Base-by-base conservation (phyloP, 306 rosid genomes). In the Medicago truncatula region DNA sequence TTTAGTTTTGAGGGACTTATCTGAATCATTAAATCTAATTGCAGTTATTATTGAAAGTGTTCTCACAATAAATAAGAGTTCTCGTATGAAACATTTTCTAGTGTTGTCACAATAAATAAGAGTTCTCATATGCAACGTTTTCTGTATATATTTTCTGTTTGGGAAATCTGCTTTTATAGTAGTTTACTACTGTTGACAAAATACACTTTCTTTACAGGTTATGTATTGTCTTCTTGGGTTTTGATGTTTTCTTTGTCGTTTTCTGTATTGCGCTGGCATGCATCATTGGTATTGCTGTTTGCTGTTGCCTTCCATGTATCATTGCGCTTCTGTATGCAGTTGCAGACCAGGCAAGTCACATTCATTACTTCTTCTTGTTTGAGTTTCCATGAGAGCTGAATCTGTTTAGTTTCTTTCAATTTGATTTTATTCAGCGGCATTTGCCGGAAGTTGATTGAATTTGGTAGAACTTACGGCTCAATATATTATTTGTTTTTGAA, bases 221-320 rank as follows among this genome's bases (percentile, higher is more conserved):
- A 66, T 90, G 99, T 63, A 88, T 95, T 86, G 79, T 89, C 60
- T 95, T 92, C 88, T 87, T 95, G 85, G 99, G 97, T 73, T 92
- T 92, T 85, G 99, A 95, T 76, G 99, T 95, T 81, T 90, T 95
- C 87, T 95, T 95, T 87, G 99, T 95, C 76, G 93, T 95, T 75
- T 95, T 92, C 93, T 92, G 97, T 82, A 87, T 95, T 85, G 99
- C 97, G 25, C 85, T 95, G 91, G 99, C 99, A 39, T 92, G 99
- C 81, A 79, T 95, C 28, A 89, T 95, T 81, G 97, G 99, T 17
- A 84, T 95, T 15, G 97, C 97, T 59, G 97, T 95, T 75, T 95
- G 97, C 86, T 95, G 97, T 78, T 95, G 99, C 76, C 99, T 95
- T 86, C 99, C 99, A 1, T 89, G 92, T 63, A 89, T 93, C 67